Evolutionary conservation across 192 early-diverging fungal genomes (phyloP), one percentile per base, ranked within the genome.

Genomic region (Backusella psychrophila): DNA sequence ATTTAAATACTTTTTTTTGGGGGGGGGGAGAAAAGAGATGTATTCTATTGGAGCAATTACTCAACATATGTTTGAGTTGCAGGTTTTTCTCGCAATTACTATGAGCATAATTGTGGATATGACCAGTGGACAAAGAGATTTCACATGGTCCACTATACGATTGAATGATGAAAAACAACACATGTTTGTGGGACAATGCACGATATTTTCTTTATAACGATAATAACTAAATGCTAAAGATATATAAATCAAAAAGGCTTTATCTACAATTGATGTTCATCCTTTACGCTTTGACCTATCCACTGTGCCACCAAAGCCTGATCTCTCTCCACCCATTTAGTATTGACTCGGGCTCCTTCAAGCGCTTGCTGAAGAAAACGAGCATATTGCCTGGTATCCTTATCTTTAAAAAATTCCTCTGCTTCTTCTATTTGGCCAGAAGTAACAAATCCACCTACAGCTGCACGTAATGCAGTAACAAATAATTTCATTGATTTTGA

Each of bases 321-420:
- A 42, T 81, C 79, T 31, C 79, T 71, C 33, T 77, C 41, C 11
- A 81, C 66, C 88, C 88, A 90, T 71, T 88, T 84, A 49, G 85
- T 84, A 78, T 90, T 89, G 36, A 87, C 84, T 35, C 88, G 83
- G 72, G 90, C 87, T 42, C 85, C 86, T 78, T 95, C 94, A 38
- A 95, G 76, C 31, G 88, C 88, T 85, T 95, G 94, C 52, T 90
- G 88, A 65, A 95, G 78, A 17, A 92, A 87, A 68, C 91, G 86
- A 15, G 83, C 83, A 73, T 91, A 91, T 39, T 90, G 89, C 59
- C 85, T 78, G 19, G 87, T 86, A 31, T 90, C 88, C 75, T 91
- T 87, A 71, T 87, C 87, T 65, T 85, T 81, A 52, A 94, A 91
- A 71, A 90, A 90, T 12, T 78, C 69, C 34, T 90, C 91, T 67